Conservation (phyloP, 352 stramenopile genomes). For the Phytophthora hybrid region DNA sequence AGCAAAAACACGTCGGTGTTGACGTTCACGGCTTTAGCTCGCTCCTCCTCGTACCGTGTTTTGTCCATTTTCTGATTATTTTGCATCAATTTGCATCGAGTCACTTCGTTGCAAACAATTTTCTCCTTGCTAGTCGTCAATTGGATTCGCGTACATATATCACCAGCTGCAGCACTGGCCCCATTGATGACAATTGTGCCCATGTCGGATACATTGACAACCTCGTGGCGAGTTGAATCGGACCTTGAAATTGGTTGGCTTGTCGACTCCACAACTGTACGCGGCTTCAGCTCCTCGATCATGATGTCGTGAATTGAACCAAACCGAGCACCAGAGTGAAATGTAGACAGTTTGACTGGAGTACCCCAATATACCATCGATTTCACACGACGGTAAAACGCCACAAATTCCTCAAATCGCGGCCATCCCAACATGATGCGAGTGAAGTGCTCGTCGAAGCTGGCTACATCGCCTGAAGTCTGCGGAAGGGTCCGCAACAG, state of each 20-base stretch:
- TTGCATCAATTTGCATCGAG: slow-evolving; percentile 10
- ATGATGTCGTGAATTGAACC: background rate
- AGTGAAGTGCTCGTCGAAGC: slow-evolving; percentile 7
- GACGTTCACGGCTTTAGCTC: background rate
- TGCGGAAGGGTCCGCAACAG: slow-evolving; percentile 10
- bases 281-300: background rate
- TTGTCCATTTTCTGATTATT: background rate
- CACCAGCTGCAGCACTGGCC: background rate
- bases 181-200: slow-evolving; percentile 8
- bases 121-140: slow-evolving; percentile 3
- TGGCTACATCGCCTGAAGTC: background rate
- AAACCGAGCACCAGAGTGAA: slow-evolving; percentile 13
- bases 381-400: slow-evolving; percentile 20
- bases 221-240: background rate
- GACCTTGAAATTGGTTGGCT: slow-evolving; percentile 8
- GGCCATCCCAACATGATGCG: slow-evolving; percentile 6
- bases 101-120: slow-evolving; percentile 20
- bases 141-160: slow-evolving; percentile 10
- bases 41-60: background rate
- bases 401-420: slow-evolving; percentile 20
- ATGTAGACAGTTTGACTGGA: background rate
- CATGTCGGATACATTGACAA: slow-evolving; percentile 10
- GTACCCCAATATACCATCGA: slow-evolving; percentile 5
- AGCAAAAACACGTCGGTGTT: slow-evolving; percentile 22
- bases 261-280: slow-evolving; percentile 5